Conservation (phyloP, 345 rosid species). For the Syzygium aromaticum region DNA sequence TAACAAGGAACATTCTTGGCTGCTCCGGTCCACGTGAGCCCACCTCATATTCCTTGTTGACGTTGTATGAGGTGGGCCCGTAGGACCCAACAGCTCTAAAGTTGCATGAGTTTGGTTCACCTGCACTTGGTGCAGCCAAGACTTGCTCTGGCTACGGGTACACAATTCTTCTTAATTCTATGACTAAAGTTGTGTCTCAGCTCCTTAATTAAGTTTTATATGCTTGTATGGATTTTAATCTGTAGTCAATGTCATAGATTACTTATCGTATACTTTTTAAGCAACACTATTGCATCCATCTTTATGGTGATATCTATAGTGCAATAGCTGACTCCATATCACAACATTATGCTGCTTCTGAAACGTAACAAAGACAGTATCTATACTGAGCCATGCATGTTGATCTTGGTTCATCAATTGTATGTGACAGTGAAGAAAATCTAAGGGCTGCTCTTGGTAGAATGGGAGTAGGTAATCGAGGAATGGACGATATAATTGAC, state of each 20-base stretch:
- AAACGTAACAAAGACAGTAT: background rate
- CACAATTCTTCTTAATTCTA: background rate
- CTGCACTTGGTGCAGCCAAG: background rate
- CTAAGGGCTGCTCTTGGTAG: conserved; percentile 70
- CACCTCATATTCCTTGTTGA: background rate
- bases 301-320: background rate
- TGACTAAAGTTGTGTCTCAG: background rate
- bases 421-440: conserved; percentile 63
- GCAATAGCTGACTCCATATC: background rate
- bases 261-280: background rate
- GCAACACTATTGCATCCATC: background rate
- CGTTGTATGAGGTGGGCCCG: background rate
- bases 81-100: background rate
- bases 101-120: background rate
- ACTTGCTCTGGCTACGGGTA: background rate
- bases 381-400: background rate
- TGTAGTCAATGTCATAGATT: background rate
- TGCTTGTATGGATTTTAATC: background rate
- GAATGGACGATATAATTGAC: conserved; percentile 62
- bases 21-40: background rate
- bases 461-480: conserved; percentile 69
- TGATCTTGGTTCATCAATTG: background rate
- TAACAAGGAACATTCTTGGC: background rate
- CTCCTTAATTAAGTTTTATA: background rate
- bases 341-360: background rate